Percentiles rank a stretch among this genome's conserved stretches.
phyloP scores from a whole-genome alignment of 345 rosid genomes.

The Murraya koenigii region DNA sequence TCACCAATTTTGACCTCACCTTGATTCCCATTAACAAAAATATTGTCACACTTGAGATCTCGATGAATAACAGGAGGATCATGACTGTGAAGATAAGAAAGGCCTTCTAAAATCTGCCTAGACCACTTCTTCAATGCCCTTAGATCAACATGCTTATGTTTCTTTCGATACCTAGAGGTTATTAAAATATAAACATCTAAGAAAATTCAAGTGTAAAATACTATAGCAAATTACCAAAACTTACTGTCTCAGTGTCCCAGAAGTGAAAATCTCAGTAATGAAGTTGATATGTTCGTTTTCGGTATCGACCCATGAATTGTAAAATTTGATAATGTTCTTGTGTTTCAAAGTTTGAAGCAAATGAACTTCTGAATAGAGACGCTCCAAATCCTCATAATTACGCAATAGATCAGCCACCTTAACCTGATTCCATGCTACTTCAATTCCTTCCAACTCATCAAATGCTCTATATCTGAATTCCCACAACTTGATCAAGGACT shows the following conservation, averaged over 20 bases:
- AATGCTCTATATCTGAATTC: conserved; percentile 82
- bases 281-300: conserved; percentile 77
- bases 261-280: conserved; percentile 93
- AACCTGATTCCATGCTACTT: conserved; percentile 98
- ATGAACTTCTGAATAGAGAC: conserved; percentile 89
- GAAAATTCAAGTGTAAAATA: not conserved
- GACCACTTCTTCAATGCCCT: conserved; percentile 96
- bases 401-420: conserved; percentile 63
- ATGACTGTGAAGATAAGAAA: conserved; percentile 83
- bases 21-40: conserved; percentile 92
- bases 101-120: conserved; percentile 81
- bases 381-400: conserved; percentile 75
- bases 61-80: conserved; percentile 95
- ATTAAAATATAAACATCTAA: conserved; percentile 10
- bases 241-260: conserved; percentile 88
- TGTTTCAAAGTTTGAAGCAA: conserved; percentile 89
- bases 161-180: conserved; percentile 69
- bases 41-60: conserved; percentile 94
- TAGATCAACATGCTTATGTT: conserved; percentile 83
- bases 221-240: conserved; percentile 18
- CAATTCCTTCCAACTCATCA: conserved; percentile 90
- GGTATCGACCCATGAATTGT: conserved; percentile 80
- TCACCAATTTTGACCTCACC: conserved; percentile 98
- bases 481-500: conserved; percentile 48
- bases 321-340: conserved; percentile 83